phyloP scores from a whole-genome alignment of 306 rosid genomes.

The barrel medic (Medicago truncatula) region MtrunA17r5.0-ANR NC_053046.1:10610001-10610500 shows the following conservation, averaged over 20 bases:
- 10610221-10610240: too few species aligned
- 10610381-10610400: constrained; percentile 26
- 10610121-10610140: rapidly evolving
- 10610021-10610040: not conserved
- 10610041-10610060: not conserved
- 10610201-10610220: too few species aligned
- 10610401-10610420: not conserved
- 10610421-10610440: not conserved
- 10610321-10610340: not conserved
- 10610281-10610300: too few species aligned
- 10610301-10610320: constrained; percentile 10
- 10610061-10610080: not conserved
- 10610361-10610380: not conserved
- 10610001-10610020: not conserved
- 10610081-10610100: not conserved
- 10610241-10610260: too few species aligned
- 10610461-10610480: not conserved
- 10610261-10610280: too few species aligned
- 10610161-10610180: too few species aligned
- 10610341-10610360: not conserved
- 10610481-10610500: too few species aligned
- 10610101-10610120: not conserved
- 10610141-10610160: not conserved
- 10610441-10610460: not conserved
- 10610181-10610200: too few species aligned